phyloP scores from a whole-genome alignment of 225 moss, liverwort and hornwort genomes.

The Polytrichum formosum region DNA sequence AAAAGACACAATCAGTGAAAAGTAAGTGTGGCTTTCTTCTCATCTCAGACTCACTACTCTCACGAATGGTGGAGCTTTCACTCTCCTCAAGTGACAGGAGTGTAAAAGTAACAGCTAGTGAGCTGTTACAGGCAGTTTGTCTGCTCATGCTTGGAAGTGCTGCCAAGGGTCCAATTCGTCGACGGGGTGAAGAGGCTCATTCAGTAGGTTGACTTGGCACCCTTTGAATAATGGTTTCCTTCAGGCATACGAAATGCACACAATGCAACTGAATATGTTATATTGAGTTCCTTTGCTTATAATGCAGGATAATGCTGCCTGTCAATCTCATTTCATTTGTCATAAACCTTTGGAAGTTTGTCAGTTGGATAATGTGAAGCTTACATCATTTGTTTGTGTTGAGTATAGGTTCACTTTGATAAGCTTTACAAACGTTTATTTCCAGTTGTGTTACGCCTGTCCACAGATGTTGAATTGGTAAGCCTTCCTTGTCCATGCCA shows the following conservation, averaged over 20 bases:
- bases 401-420: slow-evolving; percentile 65
- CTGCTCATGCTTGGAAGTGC: slow-evolving; percentile 94
- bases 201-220: slow-evolving; percentile 37
- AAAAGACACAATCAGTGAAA: no score
- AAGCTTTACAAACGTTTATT: slow-evolving; percentile 83
- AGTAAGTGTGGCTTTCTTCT: slow-evolving; percentile 1
- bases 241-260: background rate
- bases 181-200: slow-evolving; percentile 55
- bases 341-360: no score
- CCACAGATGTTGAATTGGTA: slow-evolving; percentile 91
- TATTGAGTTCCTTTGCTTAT: no score
- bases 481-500: background rate
- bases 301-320: no score
- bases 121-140: slow-evolving; percentile 90
- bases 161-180: slow-evolving; percentile 84
- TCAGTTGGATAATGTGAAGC: no score
- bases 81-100: slow-evolving; percentile 84
- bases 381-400: background rate
- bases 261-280: no score
- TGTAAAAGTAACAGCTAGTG: slow-evolving; percentile 84
- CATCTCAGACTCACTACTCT: slow-evolving; percentile 59
- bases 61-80: slow-evolving; percentile 80
- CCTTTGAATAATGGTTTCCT: background rate
- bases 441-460: slow-evolving; percentile 80
- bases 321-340: no score